Evolutionary conservation across 2,329 filamentous ascomycete species (phyloP), one percentile per base, ranked within the genome.

Genomic region (Penicillium rolfsii): DNA sequence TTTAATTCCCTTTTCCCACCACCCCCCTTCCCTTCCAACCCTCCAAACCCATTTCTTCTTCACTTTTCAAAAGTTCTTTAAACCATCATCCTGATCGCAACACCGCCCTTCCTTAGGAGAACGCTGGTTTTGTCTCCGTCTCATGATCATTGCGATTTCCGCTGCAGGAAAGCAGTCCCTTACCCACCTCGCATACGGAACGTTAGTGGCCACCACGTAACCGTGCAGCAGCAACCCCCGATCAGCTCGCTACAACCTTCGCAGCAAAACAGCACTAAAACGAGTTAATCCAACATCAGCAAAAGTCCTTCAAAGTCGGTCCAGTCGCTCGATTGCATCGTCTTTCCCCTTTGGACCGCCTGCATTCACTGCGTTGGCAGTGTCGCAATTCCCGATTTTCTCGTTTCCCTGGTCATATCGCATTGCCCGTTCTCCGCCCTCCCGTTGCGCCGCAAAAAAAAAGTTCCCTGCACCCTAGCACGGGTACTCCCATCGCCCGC

Each of bases 321-420:
- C 64, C 70, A 67, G 67, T 70, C 70, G 19, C 62, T 70, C 68
- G 69, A 74, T 70, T 73, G 61, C 61, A 70, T 64, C 36, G 61
- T 62, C 66, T 64, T 71, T 71, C 73, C 73, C 48, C 59, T 74
- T 76, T 74, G 60, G 73, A 74, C 67, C 70, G 64, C 68, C 66
- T 76, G 73, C 73, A 74, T 74, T 49, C 60, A 70, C 70, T 74
- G 70, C 67, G 72, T 64, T 74, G 73, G 72, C 73, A 74, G 70
- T 73, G 72, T 73, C 71, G 71, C 67, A 67, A 70, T 62, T 65
- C 61, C 61, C 68, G 64, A 67, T 71, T 64, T 63, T 66, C 50
- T 53, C 50, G 50, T 53, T 53, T 40, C 50, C 50, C 14, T n/a
- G 16, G 12, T 24, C 63, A 55, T 40, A 66, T 70, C 70, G 64